Percentiles rank a stretch among this genome's conserved stretches.
phyloP scores from a whole-genome alignment of 2,329 filamentous ascomycete species.

The Penicillium sp. region DNA sequence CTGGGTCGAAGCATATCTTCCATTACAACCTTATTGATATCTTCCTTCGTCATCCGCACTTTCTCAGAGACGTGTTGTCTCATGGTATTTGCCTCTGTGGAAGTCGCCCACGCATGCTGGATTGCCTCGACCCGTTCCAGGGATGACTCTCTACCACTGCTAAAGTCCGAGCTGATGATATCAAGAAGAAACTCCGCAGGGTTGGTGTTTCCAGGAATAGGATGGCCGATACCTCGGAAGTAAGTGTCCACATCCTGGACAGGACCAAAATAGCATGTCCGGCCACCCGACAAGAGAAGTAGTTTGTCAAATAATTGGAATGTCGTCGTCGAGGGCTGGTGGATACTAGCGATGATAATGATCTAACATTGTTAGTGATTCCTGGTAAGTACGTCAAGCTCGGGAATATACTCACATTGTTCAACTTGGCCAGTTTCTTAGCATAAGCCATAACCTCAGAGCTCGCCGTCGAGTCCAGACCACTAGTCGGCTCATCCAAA shows the following conservation, averaged over 20 bases:
- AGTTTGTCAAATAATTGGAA: slow-evolving; percentile 78
- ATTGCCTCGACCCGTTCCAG: slow-evolving; percentile 50
- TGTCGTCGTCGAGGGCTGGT: slow-evolving; percentile 75
- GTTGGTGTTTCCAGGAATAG: slow-evolving; percentile 66
- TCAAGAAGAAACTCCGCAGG: slow-evolving; percentile 77
- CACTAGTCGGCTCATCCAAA: slow-evolving; percentile 77
- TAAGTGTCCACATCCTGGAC: slow-evolving; percentile 56
- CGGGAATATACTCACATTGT: slow-evolving; percentile 50
- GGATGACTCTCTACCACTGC: slow-evolving; percentile 46
- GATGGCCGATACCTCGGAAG: slow-evolving; percentile 57
- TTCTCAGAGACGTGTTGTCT: slow-evolving; percentile 26
- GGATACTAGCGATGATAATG: slow-evolving; percentile 75
- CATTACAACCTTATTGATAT: slow-evolving; percentile 9
- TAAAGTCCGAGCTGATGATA: slow-evolving; percentile 72
- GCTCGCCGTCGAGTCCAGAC: slow-evolving; percentile 71
- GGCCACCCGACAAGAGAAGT: slow-evolving; percentile 65
- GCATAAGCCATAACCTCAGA: slow-evolving; percentile 73
- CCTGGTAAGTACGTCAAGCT: neutral
- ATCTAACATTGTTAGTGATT: slow-evolving; percentile 45
- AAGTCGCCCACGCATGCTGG: slow-evolving; percentile 53
- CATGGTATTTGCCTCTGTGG: slow-evolving; percentile 36
- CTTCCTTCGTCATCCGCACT: slow-evolving; percentile 24
- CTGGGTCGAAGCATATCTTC: slow-evolving; percentile 39
- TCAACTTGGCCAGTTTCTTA: slow-evolving; percentile 58
- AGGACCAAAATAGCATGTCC: slow-evolving; percentile 67